Evolutionary conservation across 805 yeast genomes (phyloP).

Genomic region (Candida pseudoglaebosa): DNA sequence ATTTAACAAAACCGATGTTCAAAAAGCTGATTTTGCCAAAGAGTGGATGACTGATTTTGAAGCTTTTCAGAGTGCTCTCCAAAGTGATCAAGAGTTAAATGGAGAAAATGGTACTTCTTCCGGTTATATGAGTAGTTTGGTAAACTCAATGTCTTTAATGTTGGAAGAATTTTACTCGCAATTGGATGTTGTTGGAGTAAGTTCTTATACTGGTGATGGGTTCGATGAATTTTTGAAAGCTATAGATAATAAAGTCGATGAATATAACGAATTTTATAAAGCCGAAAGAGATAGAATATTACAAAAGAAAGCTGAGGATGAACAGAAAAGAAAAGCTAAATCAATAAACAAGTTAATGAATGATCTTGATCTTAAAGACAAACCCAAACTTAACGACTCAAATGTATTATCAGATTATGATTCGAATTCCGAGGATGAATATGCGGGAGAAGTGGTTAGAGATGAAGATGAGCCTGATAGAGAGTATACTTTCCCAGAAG

Average conservation of each 20-base stretch:
- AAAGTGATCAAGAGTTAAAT: conserved; percentile 60
- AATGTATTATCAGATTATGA: conserved; percentile 52
- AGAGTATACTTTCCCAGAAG: conserved; percentile 70
- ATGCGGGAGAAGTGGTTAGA: conserved; percentile 44
- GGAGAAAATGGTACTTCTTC: conserved; percentile 59
- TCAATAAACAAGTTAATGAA: conserved; percentile 73
- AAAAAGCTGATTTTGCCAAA: conserved; percentile 79
- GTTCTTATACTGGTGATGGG: conserved; percentile 91
- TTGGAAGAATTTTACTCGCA: conserved; percentile 94
- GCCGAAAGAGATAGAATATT: conserved; percentile 81
- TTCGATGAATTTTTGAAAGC: conserved; percentile 85
- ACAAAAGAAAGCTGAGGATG: conserved; percentile 72
- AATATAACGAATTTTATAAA: conserved; percentile 77
- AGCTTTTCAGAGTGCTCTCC: conserved; percentile 75
- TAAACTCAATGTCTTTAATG: conserved; percentile 94
- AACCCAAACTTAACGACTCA: conserved; percentile 28
- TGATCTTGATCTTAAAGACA: conserved; percentile 69
- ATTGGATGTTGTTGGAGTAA: conserved; percentile 87
- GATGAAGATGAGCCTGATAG: conserved; percentile 47
- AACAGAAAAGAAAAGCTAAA: conserved; percentile 65
- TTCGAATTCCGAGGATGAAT: conserved; percentile 50
- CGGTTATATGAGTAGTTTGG: conserved; percentile 91
- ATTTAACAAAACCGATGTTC: conserved; percentile 90
- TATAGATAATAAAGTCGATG: conserved; percentile 83
- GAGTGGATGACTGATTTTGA: conserved; percentile 99